Conservation (phyloP, 768 basidiomycete genomes). For the Suillus bovinus region DNA sequence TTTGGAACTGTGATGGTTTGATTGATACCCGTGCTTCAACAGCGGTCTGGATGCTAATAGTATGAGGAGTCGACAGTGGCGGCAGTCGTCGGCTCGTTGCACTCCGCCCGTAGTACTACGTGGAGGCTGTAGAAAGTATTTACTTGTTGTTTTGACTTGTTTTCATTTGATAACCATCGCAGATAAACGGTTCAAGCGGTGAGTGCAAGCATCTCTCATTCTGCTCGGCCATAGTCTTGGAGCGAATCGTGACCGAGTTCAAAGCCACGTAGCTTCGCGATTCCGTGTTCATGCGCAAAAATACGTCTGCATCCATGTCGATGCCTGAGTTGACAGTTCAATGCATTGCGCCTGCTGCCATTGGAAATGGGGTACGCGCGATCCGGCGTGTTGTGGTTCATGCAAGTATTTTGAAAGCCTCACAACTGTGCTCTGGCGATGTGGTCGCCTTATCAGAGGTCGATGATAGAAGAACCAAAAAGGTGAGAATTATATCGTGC, state of each 20-base stretch:
- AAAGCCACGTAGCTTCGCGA: background rate
- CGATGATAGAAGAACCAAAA: constrained; percentile 33
- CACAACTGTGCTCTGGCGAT: constrained; percentile 70
- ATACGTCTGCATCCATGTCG: constrained; percentile 1
- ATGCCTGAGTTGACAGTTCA: constrained; percentile 3
- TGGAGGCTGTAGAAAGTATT: background rate
- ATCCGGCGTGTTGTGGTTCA: constrained; percentile 65
- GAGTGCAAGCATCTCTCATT: too few species aligned
- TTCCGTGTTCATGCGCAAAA: background rate
- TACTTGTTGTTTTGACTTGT: background rate
- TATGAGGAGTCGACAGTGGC: too few species aligned
- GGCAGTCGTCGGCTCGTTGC: too few species aligned
- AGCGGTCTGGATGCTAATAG: too few species aligned
- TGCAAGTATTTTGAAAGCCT: constrained; percentile 56
- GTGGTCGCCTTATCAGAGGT: constrained; percentile 53
- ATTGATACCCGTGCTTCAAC: background rate
- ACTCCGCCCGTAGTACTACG: too few species aligned
- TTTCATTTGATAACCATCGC: background rate
- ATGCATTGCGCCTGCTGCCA: background rate
- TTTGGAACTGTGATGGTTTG: background rate
- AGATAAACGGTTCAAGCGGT: too few species aligned
- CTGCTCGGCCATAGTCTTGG: background rate
- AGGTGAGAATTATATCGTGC: constrained; percentile 32
- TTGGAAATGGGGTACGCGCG: constrained; percentile 37
- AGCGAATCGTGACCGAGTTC: background rate